phyloP scores from a whole-genome alignment of 768 basidiomycete species.

The Mycena polygramma region DNA sequence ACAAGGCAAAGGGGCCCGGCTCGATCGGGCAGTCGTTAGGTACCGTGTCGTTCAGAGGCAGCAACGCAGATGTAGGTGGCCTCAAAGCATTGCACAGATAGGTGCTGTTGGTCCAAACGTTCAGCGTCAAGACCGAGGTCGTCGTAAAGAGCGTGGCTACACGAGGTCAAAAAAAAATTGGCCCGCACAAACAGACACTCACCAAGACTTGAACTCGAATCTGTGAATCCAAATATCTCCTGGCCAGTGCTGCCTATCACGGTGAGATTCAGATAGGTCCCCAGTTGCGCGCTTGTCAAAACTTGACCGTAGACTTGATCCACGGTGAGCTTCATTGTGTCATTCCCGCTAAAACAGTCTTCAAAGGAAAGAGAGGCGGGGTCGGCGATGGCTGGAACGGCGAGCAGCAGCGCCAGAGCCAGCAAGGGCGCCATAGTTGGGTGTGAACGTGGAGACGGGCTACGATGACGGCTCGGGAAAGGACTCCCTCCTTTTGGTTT shows the following conservation, averaged over 20 bases:
- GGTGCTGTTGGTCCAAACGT: constrained; percentile 75
- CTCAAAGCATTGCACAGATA: constrained; percentile 86
- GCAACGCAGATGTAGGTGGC: constrained; percentile 77
- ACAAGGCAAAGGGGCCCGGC: constrained; percentile 86
- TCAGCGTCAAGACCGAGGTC: constrained; percentile 83
- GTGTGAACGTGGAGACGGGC: constrained; percentile 19
- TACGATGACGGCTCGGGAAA: constrained; percentile 35
- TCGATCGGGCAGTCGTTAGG: constrained; percentile 62
- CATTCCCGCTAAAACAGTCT: constrained; percentile 77
- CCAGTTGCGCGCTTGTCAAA: constrained; percentile 56
- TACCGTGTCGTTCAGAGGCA: constrained; percentile 51
- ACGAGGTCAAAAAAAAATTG: constrained; percentile 19
- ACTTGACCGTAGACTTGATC: constrained; percentile 82
- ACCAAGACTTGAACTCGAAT: constrained; percentile 77
- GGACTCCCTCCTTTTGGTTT: no score
- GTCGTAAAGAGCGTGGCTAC: constrained; percentile 90
- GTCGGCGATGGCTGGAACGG: constrained; percentile 55
- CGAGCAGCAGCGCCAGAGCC: constrained; percentile 44
- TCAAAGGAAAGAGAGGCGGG: constrained; percentile 72
- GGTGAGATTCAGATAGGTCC: constrained; percentile 74
- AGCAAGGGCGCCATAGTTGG: neutral
- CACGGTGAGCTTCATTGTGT: constrained; percentile 71
- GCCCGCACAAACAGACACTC: constrained; percentile 42
- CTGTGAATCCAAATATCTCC: constrained; percentile 70
- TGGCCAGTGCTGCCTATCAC: constrained; percentile 75